phyloP scores from a whole-genome alignment of 805 yeast species.

The Yamadazyma takamatsuzukensis region DNA sequence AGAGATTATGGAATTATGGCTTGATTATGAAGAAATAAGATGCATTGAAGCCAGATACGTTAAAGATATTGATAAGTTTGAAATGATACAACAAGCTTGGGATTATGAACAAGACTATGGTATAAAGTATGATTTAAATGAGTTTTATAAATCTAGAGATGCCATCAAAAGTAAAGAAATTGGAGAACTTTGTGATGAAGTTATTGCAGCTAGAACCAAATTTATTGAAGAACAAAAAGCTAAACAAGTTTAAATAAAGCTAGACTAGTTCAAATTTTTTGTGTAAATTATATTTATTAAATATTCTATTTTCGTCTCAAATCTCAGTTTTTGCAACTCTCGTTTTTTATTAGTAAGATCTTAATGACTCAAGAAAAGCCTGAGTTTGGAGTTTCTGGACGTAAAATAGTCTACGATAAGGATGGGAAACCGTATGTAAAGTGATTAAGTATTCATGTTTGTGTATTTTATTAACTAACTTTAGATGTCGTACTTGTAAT shows the following conservation, averaged over 20 bases:
- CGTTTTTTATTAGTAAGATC: too few relatives aligned
- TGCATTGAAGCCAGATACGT: slow-evolving; percentile 83
- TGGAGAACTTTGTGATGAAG: slow-evolving; percentile 59
- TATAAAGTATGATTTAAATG: slow-evolving; percentile 55
- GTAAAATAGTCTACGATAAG: slow-evolving; percentile 71
- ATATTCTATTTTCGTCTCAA: too few relatives aligned
- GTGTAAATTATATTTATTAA: too few relatives aligned
- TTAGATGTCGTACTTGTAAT: slow-evolving; percentile 85
- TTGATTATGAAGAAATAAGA: slow-evolving; percentile 83
- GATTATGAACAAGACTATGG: slow-evolving; percentile 73
- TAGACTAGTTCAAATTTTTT: too few relatives aligned
- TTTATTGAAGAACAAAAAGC: too few relatives aligned
- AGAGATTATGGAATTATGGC: slow-evolving; percentile 72
- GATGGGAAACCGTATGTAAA: slow-evolving; percentile 88
- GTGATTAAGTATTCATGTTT: slow-evolving; percentile 1
- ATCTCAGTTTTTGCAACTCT: too few relatives aligned
- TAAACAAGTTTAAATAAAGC: too few relatives aligned
- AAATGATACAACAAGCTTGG: slow-evolving; percentile 75
- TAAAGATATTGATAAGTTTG: slow-evolving; percentile 91
- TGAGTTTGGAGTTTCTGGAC: slow-evolving; percentile 55
- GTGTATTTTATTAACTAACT: neutral
- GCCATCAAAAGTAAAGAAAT: slow-evolving; percentile 72
- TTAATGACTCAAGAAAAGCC: slow-evolving; percentile 27
- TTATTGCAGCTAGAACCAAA: slow-evolving; percentile 19
- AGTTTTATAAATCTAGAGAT: slow-evolving; percentile 61